Evolutionary conservation across 495 filamentous ascomycete genomes (phyloP), one percentile per base, ranked within the genome.

Genomic region (Poronia punctata): DNA sequence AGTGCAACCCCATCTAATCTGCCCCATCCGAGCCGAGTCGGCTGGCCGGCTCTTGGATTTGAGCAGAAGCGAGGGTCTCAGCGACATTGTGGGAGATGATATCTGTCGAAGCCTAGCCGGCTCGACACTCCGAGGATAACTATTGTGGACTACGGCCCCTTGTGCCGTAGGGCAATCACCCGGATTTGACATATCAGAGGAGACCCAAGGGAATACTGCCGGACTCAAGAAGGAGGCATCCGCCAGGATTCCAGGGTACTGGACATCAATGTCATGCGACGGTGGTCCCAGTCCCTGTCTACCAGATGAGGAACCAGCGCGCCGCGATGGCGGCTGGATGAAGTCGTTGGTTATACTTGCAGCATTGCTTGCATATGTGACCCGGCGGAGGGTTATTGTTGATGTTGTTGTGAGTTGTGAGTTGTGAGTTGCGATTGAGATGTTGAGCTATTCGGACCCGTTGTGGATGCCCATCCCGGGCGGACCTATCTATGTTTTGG

Each of bases 1-100:
- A 58, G 55, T 55, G 55, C 55, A 58, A 38, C 44, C 28, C 25
- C 31, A 20, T 27, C n/a, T n/a, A n/a, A 40, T 49, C 43, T 50
- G 50, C 43, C 43, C 46, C 45, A 24, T 35, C 45, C 46, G 40
- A 41, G 43, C 24, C 39, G 44, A 42, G 55, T 45, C 49, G 40
- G 46, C 43, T 52, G 49, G 49, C 49, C 49, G 38, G 17, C 19
- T 38, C 10, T 9, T 25, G 31, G 37, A 41, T 9, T 25, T 27
- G 37, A 41, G 29, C 46, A 42, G 50, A 36, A 21, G 35, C 34
- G 5, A 35, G 45, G 5, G 52, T 53, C 43, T 49, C 45, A 38
- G 40, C 48, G 46, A 53, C 31, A 39, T 30, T 48, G 43, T 43
- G 48, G 43, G 40, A 30, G 35, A 23, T 32, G n/a, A n/a, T 38